phyloP scores from a whole-genome alignment of 2,329 filamentous ascomycete genomes.

The Epichloe elymi region DNA sequence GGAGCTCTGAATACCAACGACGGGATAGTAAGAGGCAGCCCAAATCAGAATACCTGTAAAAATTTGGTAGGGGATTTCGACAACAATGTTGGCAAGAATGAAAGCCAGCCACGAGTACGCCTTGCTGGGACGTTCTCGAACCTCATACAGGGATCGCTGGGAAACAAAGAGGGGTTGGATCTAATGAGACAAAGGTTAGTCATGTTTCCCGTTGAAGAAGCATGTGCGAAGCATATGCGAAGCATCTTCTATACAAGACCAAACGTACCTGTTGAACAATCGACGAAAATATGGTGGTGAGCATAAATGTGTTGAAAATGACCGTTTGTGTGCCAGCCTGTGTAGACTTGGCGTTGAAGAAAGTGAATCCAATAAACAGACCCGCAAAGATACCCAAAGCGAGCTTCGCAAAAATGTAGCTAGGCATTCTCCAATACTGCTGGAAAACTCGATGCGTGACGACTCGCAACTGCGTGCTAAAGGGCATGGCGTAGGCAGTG shows the following conservation, averaged over 20 bases:
- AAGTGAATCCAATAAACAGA: conserved; percentile 66
- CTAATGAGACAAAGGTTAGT: not conserved
- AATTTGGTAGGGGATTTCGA: conserved; percentile 60
- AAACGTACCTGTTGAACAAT: conserved; percentile 44
- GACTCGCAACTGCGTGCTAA: conserved; percentile 48
- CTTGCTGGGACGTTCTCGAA: conserved; percentile 61
- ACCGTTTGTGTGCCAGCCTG: conserved; percentile 62
- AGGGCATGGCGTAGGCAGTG: conserved; percentile 68
- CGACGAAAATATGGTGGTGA: conserved; percentile 60
- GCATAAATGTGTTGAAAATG: conserved; percentile 63
- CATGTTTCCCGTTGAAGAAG: not conserved
- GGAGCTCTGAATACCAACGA: conserved; percentile 33
- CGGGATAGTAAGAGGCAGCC: conserved; percentile 55
- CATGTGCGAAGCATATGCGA: too few relatives aligned
- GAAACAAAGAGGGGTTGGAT: conserved; percentile 61
- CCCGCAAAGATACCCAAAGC: conserved; percentile 44
- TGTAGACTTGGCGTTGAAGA: conserved; percentile 42
- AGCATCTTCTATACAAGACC: too few relatives aligned
- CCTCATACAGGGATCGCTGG: conserved; percentile 63
- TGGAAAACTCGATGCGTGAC: conserved; percentile 60
- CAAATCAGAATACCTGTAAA: conserved; percentile 50
- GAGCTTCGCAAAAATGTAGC: conserved; percentile 64
- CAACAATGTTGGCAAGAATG: conserved; percentile 56
- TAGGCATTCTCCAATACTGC: conserved; percentile 72
- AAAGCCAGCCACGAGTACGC: conserved; percentile 66